phyloP scores from a whole-genome alignment of 805 yeast species.

The Yamadazyma insecticola region DNA sequence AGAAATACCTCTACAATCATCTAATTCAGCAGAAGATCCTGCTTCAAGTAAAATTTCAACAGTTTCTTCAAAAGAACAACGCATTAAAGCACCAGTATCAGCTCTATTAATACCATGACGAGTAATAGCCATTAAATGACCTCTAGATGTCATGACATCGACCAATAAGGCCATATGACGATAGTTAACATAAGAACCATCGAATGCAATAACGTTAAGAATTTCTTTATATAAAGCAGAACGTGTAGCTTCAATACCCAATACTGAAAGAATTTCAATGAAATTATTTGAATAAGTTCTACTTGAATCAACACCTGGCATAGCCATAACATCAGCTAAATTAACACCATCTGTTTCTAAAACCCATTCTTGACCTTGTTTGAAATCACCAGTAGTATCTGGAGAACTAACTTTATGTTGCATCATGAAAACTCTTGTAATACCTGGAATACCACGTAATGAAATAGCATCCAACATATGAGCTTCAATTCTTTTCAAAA shows the following conservation, averaged over 20 bases:
- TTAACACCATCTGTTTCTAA: constrained; percentile 98
- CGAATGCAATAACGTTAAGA: constrained; percentile 95
- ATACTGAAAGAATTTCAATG: constrained; percentile 88
- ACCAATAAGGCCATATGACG: constrained; percentile 97
- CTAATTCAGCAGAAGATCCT: constrained; percentile 96
- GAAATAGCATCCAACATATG: constrained; percentile 95
- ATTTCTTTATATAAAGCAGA: constrained; percentile 91
- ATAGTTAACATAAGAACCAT: constrained; percentile 98
- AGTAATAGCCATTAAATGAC: constrained; percentile 96
- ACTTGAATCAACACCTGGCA: constrained; percentile 88
- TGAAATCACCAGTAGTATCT: constrained; percentile 79
- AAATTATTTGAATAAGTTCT: constrained; percentile 95
- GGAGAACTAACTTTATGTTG: constrained; percentile 70
- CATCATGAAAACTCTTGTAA: constrained; percentile 87
- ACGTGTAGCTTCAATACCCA: constrained; percentile 98
- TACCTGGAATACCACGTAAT: constrained; percentile 92
- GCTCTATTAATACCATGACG: constrained; percentile 99
- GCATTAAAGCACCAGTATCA: constrained; percentile 98
- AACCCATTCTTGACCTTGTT: constrained; percentile 94
- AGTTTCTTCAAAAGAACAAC: constrained; percentile 99
- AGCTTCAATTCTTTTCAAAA: constrained; percentile 89
- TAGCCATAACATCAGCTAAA: constrained; percentile 89
- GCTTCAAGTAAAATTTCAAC: constrained; percentile 97
- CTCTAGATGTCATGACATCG: constrained; percentile 98
- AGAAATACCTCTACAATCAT: constrained; percentile 97